These are phyloP conservation scores for Helichrysum umbraculigerum DNA, from an alignment of 129 eudicot species.

Conservation along the genomic window DNA sequence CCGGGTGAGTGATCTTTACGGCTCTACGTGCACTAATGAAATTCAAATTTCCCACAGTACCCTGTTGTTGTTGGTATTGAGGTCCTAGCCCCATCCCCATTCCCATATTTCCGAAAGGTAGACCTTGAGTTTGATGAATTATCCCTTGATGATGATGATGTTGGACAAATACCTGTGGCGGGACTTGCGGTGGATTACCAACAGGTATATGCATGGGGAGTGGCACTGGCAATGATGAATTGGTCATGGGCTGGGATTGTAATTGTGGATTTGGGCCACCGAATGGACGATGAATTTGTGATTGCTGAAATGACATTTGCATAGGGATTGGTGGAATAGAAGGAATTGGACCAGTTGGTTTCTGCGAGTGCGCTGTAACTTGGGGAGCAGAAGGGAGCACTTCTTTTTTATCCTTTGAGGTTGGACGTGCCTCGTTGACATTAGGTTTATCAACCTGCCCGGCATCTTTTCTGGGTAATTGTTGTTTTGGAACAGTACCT, in stretches of 20 bases:
- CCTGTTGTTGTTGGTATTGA: slow-evolving; percentile 52
- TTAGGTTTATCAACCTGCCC: slow-evolving; percentile 41
- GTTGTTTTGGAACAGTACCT: slow-evolving; percentile 44
- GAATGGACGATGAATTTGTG: slow-evolving; percentile 55
- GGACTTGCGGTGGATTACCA: slow-evolving; percentile 55
- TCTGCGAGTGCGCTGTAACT: slow-evolving; percentile 42
- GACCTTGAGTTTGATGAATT: slow-evolving; percentile 73
- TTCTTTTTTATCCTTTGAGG: slow-evolving; percentile 53
- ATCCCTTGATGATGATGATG: slow-evolving; percentile 74
- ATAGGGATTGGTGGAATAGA: slow-evolving; percentile 47
- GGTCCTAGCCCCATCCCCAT: slow-evolving; percentile 53
- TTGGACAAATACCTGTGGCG: slow-evolving; percentile 54
- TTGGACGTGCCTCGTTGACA: slow-evolving; percentile 38
- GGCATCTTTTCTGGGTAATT: slow-evolving; percentile 50
- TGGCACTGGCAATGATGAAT: slow-evolving; percentile 56
- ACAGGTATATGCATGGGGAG: slow-evolving; percentile 60
- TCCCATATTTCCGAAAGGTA: slow-evolving; percentile 59
- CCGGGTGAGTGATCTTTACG: slow-evolving; percentile 95
- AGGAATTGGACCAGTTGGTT: slow-evolving; percentile 50
- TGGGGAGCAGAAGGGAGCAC: slow-evolving; percentile 44
- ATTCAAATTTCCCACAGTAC: slow-evolving; percentile 43
- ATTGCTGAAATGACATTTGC: slow-evolving; percentile 66
- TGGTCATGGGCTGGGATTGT: slow-evolving; percentile 65
- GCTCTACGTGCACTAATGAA: slow-evolving; percentile 52
- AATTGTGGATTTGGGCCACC: slow-evolving; percentile 73